These are phyloP conservation scores for Penicillium sp. DNA, from an alignment of 2,329 filamentous ascomycete genomes.

Conservation along the genomic window DNA sequence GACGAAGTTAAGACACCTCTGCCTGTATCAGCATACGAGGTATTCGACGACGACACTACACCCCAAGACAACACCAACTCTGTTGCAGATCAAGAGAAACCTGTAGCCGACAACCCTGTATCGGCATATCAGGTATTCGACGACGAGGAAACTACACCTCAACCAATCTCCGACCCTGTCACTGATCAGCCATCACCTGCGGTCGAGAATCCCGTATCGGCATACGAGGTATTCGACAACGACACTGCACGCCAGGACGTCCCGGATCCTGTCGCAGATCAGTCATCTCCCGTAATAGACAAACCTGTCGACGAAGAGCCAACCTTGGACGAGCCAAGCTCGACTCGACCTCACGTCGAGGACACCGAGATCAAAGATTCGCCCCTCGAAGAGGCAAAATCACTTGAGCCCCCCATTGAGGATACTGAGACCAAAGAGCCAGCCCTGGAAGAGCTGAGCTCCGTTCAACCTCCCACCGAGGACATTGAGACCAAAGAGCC, in stretches of 20 bases:
- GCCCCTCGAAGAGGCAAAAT: not conserved
- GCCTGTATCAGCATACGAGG: slow-evolving; percentile 5
- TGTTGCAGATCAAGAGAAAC: not conserved
- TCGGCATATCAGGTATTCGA: not conserved
- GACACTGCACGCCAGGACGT: not conserved
- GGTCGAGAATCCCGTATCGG: not conserved
- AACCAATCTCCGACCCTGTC: not conserved
- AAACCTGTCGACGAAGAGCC: slow-evolving; percentile 3
- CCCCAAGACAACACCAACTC: not conserved
- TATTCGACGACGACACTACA: slow-evolving; percentile 2
- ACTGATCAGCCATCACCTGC: not conserved
- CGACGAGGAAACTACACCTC: not conserved
- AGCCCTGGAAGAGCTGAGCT: not conserved
- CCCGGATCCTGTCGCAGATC: not conserved
- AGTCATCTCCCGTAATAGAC: not conserved
- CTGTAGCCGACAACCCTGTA: not conserved
- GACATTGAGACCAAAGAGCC: not conserved
- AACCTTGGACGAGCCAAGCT: not conserved
- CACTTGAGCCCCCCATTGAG: not conserved
- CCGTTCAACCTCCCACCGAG: not conserved
- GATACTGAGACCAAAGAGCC: not conserved
- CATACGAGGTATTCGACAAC: slow-evolving; percentile 5
- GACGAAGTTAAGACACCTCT: slow-evolving; percentile 4
- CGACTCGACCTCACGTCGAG: not conserved
- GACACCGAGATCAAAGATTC: slow-evolving; percentile 2